Percentiles rank a stretch among this genome's conserved stretches.
Evolutionary conservation across 495 filamentous ascomycete species (phyloP).

Genomic region (Talaromyces ruber): DNA sequence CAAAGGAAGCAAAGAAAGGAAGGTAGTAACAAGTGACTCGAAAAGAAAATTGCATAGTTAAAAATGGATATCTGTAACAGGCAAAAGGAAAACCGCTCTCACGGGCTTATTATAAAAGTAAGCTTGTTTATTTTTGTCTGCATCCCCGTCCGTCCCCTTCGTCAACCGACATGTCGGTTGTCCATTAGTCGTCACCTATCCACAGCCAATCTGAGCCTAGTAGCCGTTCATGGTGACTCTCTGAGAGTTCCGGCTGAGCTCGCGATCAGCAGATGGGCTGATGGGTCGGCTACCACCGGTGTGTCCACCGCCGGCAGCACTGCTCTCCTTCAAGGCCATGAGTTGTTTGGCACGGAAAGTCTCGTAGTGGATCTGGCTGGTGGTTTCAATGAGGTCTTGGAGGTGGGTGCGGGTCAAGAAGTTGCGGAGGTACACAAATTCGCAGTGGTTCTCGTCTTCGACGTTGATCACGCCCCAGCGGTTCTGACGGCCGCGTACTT

Average conservation of each 20-base stretch:
- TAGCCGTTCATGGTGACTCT: slow-evolving; percentile 98
- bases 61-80: slow-evolving; percentile 39
- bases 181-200: not conserved
- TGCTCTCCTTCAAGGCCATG: slow-evolving; percentile 94
- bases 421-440: slow-evolving; percentile 96
- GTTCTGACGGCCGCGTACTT: slow-evolving; percentile 96
- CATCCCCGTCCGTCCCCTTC: not conserved
- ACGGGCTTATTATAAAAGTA: slow-evolving; percentile 1
- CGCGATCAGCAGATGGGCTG: slow-evolving; percentile 85
- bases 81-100: slow-evolving; percentile 4
- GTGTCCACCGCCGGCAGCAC: slow-evolving; percentile 63
- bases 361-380: slow-evolving; percentile 99
- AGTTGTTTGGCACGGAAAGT: slow-evolving; percentile 99
- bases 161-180: not conserved
- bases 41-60: slow-evolving; percentile 22
- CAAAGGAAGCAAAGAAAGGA: not conserved
- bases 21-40: not conserved
- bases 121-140: slow-evolving; percentile 2
- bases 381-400: slow-evolving; percentile 97
- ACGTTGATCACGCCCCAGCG: slow-evolving; percentile 99
- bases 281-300: slow-evolving; percentile 77
- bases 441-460: slow-evolving; percentile 98
- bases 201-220: slow-evolving; percentile 30
- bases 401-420: slow-evolving; percentile 95
- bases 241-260: slow-evolving; percentile 93